These are phyloP conservation scores for Monosporozyma siamensis DNA, from an alignment of 805 yeast genomes.

Conservation along the genomic window DNA sequence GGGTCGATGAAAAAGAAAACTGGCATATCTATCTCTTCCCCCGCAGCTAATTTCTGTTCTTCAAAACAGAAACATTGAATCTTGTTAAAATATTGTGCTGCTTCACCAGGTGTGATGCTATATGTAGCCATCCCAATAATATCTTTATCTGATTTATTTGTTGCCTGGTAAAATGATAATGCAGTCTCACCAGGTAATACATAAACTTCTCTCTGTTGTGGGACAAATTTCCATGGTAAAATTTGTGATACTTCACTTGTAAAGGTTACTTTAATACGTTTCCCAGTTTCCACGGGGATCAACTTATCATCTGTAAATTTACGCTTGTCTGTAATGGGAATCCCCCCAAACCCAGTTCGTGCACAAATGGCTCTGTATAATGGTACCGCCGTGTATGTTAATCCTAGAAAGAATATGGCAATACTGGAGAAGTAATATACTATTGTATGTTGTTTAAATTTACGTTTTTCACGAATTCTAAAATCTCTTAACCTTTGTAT, in stretches of 20 bases:
- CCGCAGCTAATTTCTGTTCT: conserved; percentile 87
- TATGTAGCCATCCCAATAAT: conserved; percentile 98
- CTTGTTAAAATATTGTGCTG: conserved; percentile 92
- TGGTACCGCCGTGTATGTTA: conserved; percentile 88
- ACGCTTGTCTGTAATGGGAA: conserved; percentile 77
- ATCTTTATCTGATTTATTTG: conserved; percentile 74
- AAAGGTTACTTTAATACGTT: conserved; percentile 73
- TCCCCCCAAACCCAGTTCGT: conserved; percentile 93
- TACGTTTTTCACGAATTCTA: conserved; percentile 19
- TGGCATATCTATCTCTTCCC: conserved; percentile 99
- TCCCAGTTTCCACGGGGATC: conserved; percentile 77
- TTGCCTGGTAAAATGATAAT: conserved; percentile 87
- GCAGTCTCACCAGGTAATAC: conserved; percentile 98
- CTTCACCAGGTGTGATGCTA: conserved; percentile 91
- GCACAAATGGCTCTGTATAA: conserved; percentile 85
- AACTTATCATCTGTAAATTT: conserved; percentile 81
- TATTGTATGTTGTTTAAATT: conserved; percentile 41
- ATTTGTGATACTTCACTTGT: conserved; percentile 87
- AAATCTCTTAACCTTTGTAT: conserved; percentile 17
- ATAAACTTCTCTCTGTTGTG: conserved; percentile 87
- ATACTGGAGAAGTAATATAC: conserved; percentile 62
- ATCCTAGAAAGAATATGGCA: conserved; percentile 58
- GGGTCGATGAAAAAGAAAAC: conserved; percentile 95
- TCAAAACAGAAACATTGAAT: conserved; percentile 98
- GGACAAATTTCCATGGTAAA: conserved; percentile 90